Base-by-base conservation (phyloP, 805 yeast species). In the Candida nanaspora region DNA sequence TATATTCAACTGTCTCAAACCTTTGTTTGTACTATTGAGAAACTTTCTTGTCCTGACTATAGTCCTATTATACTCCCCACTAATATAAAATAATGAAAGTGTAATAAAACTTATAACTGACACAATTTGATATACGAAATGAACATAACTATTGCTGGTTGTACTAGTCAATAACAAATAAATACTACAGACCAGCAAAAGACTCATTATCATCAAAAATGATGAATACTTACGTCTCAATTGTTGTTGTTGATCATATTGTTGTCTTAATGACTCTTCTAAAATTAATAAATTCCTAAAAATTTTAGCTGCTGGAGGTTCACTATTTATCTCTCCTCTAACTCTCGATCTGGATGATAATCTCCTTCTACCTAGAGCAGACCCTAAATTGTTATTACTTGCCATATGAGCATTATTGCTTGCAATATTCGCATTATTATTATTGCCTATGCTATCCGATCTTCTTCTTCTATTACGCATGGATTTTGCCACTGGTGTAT, bases 31-130 rank as follows among this genome's bases (percentile, higher is more conserved):
- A n/a, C 82, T 76, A 1, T 79, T 66, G 41, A 93, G 65, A 55
- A 88, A 91, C 54, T 77, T 72, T 45, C 95, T 73, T 2, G 96
- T 95, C 33, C 80, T 66, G 14, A 85, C 82, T 41, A 91, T 85
- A 0, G 96, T 86, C 45, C 93, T 76, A 43, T 76, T 76, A 60
- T 91, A 93, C 62, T 88, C 93, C 1, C 98, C 98, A 20, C 95
- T 82, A 28, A 91, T 61, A 53, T 84, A 88, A 61, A 86, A 91
- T 33, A 91, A 66, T 21, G 78, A 70, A 41, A 88, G 62, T 0
- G 96, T 84, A 16, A 89, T 77, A 23, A 74, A 49, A 16, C 77
- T 71, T 39, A 82, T 80, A 15, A 82, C 65, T 3, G 85, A 71
- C 13, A 78, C 55, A 37, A 86, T 77, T 54, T 79, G 77, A 44